phyloP scores from a whole-genome alignment of 2,329 filamentous ascomycete species.

The Pleomassaria siparia region DNA sequence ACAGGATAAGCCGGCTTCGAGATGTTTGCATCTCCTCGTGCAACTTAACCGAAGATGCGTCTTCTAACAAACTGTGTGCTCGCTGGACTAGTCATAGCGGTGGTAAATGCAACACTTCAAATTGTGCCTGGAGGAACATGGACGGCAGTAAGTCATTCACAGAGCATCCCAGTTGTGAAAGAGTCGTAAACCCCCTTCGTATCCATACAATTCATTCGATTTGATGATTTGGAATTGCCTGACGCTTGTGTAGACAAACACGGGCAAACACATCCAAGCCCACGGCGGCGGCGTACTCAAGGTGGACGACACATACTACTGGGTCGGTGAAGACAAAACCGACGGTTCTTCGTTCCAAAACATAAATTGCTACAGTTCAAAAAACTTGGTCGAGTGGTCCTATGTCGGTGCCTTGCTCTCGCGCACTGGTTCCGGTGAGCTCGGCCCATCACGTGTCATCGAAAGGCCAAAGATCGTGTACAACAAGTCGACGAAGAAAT shows the following conservation, averaged over 20 bases:
- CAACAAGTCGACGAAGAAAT: constrained; percentile 64
- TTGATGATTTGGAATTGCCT: neutral
- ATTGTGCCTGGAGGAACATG: constrained; percentile 44
- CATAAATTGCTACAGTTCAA: constrained; percentile 68
- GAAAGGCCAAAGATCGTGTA: constrained; percentile 70
- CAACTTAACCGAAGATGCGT: neutral
- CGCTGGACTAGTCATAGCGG: constrained; percentile 19
- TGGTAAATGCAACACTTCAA: constrained; percentile 35
- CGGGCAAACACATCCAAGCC: constrained; percentile 62
- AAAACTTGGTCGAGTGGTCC: constrained; percentile 65
- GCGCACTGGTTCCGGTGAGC: constrained; percentile 54
- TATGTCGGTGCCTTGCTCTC: constrained; percentile 62
- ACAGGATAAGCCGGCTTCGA: neutral
- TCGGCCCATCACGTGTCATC: constrained; percentile 63
- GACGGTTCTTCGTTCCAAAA: constrained; percentile 63
- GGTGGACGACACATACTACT: constrained; percentile 62
- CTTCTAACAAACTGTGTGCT: neutral
- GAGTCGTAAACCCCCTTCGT: too few species aligned
- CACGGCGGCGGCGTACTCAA: constrained; percentile 67
- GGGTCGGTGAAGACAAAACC: constrained; percentile 69
- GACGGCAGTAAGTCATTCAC: constrained; percentile 32
- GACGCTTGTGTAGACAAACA: constrained; percentile 35
- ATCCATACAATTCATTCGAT: too few species aligned
- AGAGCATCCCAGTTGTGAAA: too few species aligned
- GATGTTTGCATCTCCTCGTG: neutral